These are phyloP conservation scores for Pleurotus eryngii DNA, from an alignment of 768 basidiomycete genomes.

Conservation along the genomic window DNA sequence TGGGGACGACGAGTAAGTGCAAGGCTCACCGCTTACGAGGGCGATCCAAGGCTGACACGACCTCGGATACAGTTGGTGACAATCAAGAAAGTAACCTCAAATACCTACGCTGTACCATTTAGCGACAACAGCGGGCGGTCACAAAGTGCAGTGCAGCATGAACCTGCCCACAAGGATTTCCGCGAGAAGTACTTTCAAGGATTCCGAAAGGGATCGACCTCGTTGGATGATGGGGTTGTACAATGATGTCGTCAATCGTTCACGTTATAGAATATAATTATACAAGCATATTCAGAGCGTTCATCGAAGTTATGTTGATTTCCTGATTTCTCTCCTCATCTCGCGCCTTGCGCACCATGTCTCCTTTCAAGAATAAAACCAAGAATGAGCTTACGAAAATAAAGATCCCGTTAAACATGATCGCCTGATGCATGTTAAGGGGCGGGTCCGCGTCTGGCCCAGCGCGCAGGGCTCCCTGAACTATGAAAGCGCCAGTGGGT, in stretches of 20 bases:
- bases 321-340: slow-evolving; percentile 50
- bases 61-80: slow-evolving; percentile 75
- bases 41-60: too few relatives aligned
- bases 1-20: slow-evolving; percentile 86
- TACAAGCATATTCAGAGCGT: not conserved
- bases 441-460: slow-evolving; percentile 60
- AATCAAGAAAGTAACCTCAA: slow-evolving; percentile 63
- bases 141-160: slow-evolving; percentile 26
- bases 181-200: slow-evolving; percentile 84
- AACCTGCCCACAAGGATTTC: slow-evolving; percentile 89
- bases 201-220: slow-evolving; percentile 47
- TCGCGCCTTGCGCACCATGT: slow-evolving; percentile 56
- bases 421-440: slow-evolving; percentile 63
- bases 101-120: slow-evolving; percentile 44
- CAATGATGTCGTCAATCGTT: not conserved
- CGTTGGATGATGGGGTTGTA: not conserved
- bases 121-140: slow-evolving; percentile 38
- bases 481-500: slow-evolving; percentile 30
- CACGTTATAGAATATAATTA: not conserved
- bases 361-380: slow-evolving; percentile 54
- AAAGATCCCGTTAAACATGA: slow-evolving; percentile 64
- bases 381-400: slow-evolving; percentile 34
- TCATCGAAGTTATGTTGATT: not conserved
- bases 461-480: slow-evolving; percentile 65
- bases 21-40: not conserved